Evolutionary conservation across 805 yeast species (phyloP).

Genomic region (Pichia occidentalis): DNA sequence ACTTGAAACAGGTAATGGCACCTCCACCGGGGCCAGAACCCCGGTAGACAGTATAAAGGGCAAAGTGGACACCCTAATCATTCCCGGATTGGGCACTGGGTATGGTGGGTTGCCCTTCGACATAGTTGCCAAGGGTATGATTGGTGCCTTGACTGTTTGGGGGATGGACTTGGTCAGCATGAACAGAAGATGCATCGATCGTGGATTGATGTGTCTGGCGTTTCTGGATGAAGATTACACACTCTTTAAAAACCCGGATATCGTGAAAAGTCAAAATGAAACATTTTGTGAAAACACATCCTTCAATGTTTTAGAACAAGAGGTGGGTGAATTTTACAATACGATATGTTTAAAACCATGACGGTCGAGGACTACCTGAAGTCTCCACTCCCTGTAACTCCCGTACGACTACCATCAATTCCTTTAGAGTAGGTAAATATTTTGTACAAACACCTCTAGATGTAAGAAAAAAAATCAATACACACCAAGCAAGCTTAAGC

Average conservation of each 20-base stretch:
- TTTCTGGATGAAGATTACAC: conserved; percentile 23
- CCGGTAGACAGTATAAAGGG: conserved; percentile 4
- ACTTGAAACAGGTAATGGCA: conserved; percentile 5
- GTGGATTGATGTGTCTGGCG: conserved; percentile 21
- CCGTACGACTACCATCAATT: too few species aligned
- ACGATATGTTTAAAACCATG: neutral
- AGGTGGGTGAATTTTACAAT: conserved; percentile 9
- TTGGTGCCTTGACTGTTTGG: conserved; percentile 30
- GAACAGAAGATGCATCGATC: conserved; percentile 12
- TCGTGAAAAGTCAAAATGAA: neutral
- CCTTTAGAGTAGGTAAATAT: too few species aligned
- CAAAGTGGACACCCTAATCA: conserved; percentile 22
- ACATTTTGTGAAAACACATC: neutral
- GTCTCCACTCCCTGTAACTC: too few species aligned
- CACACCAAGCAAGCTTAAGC: too few species aligned
- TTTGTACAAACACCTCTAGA: too few species aligned
- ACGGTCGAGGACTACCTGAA: neutral
- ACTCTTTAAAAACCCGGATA: conserved; percentile 6
- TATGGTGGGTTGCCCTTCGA: conserved; percentile 31
- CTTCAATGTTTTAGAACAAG: conserved; percentile 7
- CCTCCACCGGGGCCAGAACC: too few species aligned
- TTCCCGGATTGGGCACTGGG: conserved; percentile 38
- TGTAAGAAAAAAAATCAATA: too few species aligned
- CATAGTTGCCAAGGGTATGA: conserved; percentile 31
- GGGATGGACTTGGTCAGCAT: conserved; percentile 9